phyloP scores from a whole-genome alignment of 768 basidiomycete species.

The Nidularia pulvinata region DNA sequence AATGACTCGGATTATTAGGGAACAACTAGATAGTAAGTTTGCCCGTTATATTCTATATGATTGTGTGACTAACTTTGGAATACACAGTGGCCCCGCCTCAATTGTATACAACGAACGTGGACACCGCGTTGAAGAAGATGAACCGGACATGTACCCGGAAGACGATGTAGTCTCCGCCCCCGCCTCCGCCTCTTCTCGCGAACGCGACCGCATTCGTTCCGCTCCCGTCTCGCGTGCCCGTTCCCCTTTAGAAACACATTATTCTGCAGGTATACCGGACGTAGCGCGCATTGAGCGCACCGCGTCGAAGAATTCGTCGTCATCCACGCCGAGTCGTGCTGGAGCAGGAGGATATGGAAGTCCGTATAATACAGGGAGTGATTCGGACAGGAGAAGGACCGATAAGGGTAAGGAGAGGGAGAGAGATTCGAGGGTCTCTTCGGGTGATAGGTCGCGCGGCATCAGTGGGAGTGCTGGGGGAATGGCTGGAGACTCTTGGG shows the following conservation, averaged over 20 bases:
- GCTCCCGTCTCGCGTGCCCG: slow-evolving; percentile 53
- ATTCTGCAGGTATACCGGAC: too few relatives aligned
- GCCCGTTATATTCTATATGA: background rate
- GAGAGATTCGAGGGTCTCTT: background rate
- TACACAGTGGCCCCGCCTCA: slow-evolving; percentile 67
- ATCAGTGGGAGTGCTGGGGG: too few relatives aligned
- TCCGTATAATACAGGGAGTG: slow-evolving; percentile 13
- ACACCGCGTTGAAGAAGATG: slow-evolving; percentile 72
- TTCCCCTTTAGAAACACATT: slow-evolving; percentile 43
- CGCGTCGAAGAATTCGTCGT: slow-evolving; percentile 8
- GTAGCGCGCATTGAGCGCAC: slow-evolving; percentile 7
- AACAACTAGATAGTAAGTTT: slow-evolving; percentile 67
- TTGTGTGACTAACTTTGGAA: background rate
- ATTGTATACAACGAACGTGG: slow-evolving; percentile 85
- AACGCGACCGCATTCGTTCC: slow-evolving; percentile 26
- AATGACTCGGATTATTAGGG: too few relatives aligned
- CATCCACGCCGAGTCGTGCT: slow-evolving; percentile 9
- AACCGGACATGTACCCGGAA: slow-evolving; percentile 62
- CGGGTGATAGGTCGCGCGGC: too few relatives aligned
- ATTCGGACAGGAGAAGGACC: slow-evolving; percentile 16
- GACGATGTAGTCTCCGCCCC: slow-evolving; percentile 42
- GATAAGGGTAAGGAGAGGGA: slow-evolving; percentile 18
- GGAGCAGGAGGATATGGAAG: slow-evolving; percentile 9
- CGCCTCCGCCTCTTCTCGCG: slow-evolving; percentile 9
- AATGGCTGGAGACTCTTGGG: too few relatives aligned